Percentiles rank a stretch among this genome's conserved stretches.
Evolutionary conservation across 192 early-diverging fungal genomes (phyloP).

Genomic region (Mortierella hygrophila): DNA sequence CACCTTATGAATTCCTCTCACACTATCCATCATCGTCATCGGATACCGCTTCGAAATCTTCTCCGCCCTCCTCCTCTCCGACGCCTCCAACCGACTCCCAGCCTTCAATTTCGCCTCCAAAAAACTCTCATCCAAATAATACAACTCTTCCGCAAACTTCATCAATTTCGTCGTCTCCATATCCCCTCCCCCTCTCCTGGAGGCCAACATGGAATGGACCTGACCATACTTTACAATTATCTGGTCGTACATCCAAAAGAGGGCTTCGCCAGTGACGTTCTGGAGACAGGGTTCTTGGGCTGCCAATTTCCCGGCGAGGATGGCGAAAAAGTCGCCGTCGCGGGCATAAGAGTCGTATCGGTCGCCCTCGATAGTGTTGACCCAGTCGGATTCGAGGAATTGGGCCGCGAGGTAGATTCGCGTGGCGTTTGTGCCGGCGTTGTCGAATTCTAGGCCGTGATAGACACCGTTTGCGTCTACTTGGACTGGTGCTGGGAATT

Average conservation of each 20-base stretch:
- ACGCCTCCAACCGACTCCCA: too few species aligned
- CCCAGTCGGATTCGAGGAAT: background rate
- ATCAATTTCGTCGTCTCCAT: background rate
- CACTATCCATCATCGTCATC: background rate
- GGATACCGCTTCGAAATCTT: background rate
- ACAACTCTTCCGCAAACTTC: background rate
- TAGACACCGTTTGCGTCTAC: background rate
- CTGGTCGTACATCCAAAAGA: background rate
- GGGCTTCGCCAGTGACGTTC: background rate
- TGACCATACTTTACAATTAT: background rate
- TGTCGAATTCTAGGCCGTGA: background rate
- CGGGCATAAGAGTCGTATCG: background rate
- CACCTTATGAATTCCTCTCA: background rate
- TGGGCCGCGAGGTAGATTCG: background rate
- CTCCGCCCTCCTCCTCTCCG: background rate
- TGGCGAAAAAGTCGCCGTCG: background rate
- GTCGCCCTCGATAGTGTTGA: background rate
- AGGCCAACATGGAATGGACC: background rate
- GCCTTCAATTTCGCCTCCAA: background rate
- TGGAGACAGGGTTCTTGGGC: background rate
- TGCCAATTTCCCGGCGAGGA: background rate
- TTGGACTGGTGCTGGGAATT: background rate
- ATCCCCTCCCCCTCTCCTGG: background rate
- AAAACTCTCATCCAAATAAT: background rate
- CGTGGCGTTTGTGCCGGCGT: background rate